Evolutionary conservation across 176 grass and related monocot genomes (phyloP), one percentile per base, ranked within the genome.

Genomic region (Lolium perenne): DNA sequence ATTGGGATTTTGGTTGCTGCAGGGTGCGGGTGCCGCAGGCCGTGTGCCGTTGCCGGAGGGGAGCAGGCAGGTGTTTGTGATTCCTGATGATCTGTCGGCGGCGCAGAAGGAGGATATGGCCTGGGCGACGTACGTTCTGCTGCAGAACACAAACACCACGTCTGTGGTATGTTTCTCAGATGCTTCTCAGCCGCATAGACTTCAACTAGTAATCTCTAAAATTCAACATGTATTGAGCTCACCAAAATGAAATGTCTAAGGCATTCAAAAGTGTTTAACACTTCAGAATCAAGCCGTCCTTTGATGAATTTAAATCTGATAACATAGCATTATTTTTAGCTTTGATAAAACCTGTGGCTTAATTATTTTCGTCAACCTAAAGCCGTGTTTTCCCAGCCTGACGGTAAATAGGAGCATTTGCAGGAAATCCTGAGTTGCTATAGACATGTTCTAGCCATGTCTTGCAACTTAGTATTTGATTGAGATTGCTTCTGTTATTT

Each of bases 111-210:
- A 95, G 85, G 90, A 95, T 71, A 64, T 95, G 78, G 94, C 97
- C 5, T 95, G 97, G 97, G 88, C 92, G 20, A 95, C 92, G 0
- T 98, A 94, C 76, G 94, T 86, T 20, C 83, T 98, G 69, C 82
- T 98, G 46, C 88, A 90, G 50, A 95, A 88, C 83, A 98, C 94
- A 45, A 95, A 98, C 86, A 94, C 92, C 48, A 91, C 93, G 3
- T 94, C 93, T 12, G 90, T 98, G 87, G 97, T 98, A 94, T 80
- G 78, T 12, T 74, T 60, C 82, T 68, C 26, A 26, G 23, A 68
- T 50, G 45, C 1, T 65, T 79, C 18, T 57, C 22, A 0, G 23
- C 76, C 38, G 14, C 73, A 40, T 11, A 4, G 17, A 56, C 41
- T 86, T 14, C 3, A 69, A 51, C 10, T 75, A n/a, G n/a, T n/a